Percentiles rank a stretch among this genome's conserved stretches.
Conservation (phyloP, 768 basidiomycete genomes). For the Tricholoma matsutake region DNA sequence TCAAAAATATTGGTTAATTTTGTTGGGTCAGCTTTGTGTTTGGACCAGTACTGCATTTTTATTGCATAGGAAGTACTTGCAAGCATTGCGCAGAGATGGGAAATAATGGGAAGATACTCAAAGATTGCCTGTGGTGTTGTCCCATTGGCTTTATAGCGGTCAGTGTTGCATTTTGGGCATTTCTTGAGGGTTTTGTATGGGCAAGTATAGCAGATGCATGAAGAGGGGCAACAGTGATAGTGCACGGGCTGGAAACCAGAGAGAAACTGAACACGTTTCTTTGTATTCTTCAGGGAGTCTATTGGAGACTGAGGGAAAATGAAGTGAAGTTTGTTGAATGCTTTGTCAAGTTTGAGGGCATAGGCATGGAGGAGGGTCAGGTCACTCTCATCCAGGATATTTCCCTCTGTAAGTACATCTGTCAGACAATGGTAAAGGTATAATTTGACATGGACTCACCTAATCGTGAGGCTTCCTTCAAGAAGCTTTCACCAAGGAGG, state of each 20-base stretch:
- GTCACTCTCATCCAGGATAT: too few relatives aligned
- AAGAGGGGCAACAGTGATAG: constrained; percentile 42
- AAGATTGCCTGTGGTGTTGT: constrained; percentile 26
- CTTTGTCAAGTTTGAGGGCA: constrained; percentile 14
- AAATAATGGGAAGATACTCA: constrained; percentile 37
- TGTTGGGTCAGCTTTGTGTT: constrained; percentile 8
- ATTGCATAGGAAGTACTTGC: constrained; percentile 15
- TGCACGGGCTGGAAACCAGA: constrained; percentile 6
- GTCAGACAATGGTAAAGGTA: too few relatives aligned
- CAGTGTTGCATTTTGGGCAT: constrained; percentile 37
- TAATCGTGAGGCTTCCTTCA: constrained; percentile 3
- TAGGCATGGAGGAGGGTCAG: too few relatives aligned
- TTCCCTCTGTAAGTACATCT: too few relatives aligned
- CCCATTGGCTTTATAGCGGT: not conserved
- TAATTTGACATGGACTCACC: constrained; percentile 3
- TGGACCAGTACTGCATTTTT: constrained; percentile 26
- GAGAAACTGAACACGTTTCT: not conserved
- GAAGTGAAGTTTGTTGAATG: constrained; percentile 22
- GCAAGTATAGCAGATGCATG: constrained; percentile 21
- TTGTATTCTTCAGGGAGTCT: constrained; percentile 15
- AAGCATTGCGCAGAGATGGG: constrained; percentile 22
- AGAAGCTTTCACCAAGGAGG: constrained; percentile 1
- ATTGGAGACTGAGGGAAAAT: constrained; percentile 20
- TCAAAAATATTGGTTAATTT: constrained; percentile 35
- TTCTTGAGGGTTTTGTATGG: constrained; percentile 17